Conservation (phyloP, 2,329 filamentous ascomycete species). For the Sphaceloma murrayae region DNA sequence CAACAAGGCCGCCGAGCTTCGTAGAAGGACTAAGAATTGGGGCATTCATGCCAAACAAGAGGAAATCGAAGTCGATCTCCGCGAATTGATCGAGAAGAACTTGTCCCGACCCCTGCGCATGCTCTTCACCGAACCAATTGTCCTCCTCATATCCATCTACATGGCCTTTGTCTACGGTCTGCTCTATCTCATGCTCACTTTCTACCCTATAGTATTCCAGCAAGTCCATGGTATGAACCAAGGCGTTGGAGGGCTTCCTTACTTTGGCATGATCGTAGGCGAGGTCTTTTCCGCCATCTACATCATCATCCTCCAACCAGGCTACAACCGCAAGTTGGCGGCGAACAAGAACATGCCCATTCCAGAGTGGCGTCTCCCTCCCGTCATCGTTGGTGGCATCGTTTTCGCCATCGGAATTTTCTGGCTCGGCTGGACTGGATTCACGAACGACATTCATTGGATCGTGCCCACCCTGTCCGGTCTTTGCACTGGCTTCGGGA, state of each 20-base stretch:
- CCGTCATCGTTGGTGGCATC: slow-evolving; percentile 44
- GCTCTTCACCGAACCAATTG: slow-evolving; percentile 42
- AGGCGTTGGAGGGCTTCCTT: slow-evolving; percentile 67
- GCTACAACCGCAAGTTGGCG: slow-evolving; percentile 28
- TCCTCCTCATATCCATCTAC: slow-evolving; percentile 39
- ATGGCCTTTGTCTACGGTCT: slow-evolving; percentile 40
- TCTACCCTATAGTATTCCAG: slow-evolving; percentile 73
- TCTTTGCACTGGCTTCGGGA: slow-evolving; percentile 48
- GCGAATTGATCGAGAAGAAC: slow-evolving; percentile 31
- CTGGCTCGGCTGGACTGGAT: slow-evolving; percentile 30
- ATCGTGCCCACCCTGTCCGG: slow-evolving; percentile 35
- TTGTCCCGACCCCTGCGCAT: slow-evolving; percentile 37
- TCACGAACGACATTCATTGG: slow-evolving; percentile 31
- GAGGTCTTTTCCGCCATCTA: slow-evolving; percentile 24
- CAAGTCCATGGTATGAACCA: slow-evolving; percentile 57
- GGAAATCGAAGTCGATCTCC: slow-evolving; percentile 32
- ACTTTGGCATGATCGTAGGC: slow-evolving; percentile 58
- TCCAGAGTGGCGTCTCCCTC: slow-evolving; percentile 49
- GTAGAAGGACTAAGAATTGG: slow-evolving; percentile 49
- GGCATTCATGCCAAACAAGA: slow-evolving; percentile 48
- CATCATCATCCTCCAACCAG: slow-evolving; percentile 24
- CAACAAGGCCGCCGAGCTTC: slow-evolving; percentile 45
- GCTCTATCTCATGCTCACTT: slow-evolving; percentile 76
- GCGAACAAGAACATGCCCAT: slow-evolving; percentile 43
- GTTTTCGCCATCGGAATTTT: slow-evolving; percentile 27